Evolutionary conservation across 371 early-diverging fungal species (phyloP).

Genomic region (Cladochytrium tenue): DNA sequence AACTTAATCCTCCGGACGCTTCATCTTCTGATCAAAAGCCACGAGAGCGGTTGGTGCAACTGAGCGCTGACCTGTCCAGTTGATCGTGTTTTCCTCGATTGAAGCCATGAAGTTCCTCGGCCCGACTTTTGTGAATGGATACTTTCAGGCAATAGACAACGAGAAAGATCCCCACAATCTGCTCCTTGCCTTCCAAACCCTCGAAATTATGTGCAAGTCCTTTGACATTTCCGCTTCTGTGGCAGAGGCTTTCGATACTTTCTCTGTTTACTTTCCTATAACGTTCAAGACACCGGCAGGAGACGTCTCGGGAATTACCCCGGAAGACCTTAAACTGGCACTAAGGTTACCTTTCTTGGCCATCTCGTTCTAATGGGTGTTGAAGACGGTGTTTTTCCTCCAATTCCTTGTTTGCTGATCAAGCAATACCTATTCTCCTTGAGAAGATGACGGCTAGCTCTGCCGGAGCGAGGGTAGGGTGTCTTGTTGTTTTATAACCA

Average conservation of each 20-base stretch:
- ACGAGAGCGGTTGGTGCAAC: constrained; percentile 29
- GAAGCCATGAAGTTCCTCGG: constrained; percentile 41
- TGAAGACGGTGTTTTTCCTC: constrained; percentile 67
- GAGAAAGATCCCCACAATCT: constrained; percentile 97
- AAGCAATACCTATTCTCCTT: constrained; percentile 81
- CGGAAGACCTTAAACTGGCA: constrained; percentile 81
- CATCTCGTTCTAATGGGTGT: too few species aligned
- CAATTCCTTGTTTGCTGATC: constrained; percentile 72
- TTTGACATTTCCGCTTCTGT: constrained; percentile 76
- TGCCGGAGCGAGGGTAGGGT: constrained; percentile 79
- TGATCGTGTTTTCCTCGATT: constrained; percentile 18
- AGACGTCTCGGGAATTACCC: constrained; percentile 90
- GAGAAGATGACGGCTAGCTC: constrained; percentile 87
- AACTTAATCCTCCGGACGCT: constrained; percentile 56
- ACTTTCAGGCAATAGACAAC: constrained; percentile 87
- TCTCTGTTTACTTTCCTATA: constrained; percentile 98
- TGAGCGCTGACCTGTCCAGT: background rate
- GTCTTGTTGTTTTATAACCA: constrained; percentile 10
- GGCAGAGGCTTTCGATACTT: constrained; percentile 89
- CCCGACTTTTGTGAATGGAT: constrained; percentile 77
- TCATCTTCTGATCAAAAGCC: constrained; percentile 32
- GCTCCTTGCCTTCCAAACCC: constrained; percentile 77
- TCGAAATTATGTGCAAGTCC: constrained; percentile 58
- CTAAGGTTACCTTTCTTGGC: too few species aligned
- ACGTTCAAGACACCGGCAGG: constrained; percentile 94